A percentile compares a stretch with the other conserved stretches of the same genome.
phyloP scores from a whole-genome alignment of 73 alveolate species.

The Chromera velia region DNA sequence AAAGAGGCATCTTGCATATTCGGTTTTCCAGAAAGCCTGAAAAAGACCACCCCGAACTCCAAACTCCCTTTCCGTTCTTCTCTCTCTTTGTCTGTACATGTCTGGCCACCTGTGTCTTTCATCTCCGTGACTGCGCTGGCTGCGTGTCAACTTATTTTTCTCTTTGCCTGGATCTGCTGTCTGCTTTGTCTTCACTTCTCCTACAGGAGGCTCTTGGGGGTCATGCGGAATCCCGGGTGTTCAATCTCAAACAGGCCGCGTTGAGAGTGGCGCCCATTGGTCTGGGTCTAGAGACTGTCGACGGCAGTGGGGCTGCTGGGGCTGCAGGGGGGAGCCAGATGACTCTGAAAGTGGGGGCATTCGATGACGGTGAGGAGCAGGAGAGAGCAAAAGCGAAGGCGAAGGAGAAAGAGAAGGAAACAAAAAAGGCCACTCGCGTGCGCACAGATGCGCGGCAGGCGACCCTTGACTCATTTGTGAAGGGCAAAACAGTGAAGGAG shows the following conservation, averaged over 20 bases:
- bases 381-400: not conserved
- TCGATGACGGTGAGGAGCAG: not conserved
- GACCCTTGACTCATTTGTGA: slow-evolving; percentile 9
- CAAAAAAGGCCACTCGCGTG: slow-evolving; percentile 7
- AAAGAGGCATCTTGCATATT: not conserved
- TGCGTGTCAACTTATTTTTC: too few relatives aligned
- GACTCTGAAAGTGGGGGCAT: not conserved
- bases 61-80: not conserved
- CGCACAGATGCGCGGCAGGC: slow-evolving; percentile 38
- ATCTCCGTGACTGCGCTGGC: too few relatives aligned
- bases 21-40: too few relatives aligned
- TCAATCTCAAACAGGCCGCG: not conserved
- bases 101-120: not conserved
- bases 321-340: not conserved
- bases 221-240: not conserved
- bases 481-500: not conserved
- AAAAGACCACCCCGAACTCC: not conserved
- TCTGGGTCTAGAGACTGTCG: not conserved
- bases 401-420: not conserved
- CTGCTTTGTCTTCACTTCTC: too few relatives aligned
- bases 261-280: not conserved
- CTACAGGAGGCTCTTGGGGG: not conserved
- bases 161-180: too few relatives aligned
- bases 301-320: not conserved
- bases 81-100: not conserved